Evolutionary conservation across 257 asterid species (phyloP).

Genomic region (Gentiana macrophylla): DNA sequence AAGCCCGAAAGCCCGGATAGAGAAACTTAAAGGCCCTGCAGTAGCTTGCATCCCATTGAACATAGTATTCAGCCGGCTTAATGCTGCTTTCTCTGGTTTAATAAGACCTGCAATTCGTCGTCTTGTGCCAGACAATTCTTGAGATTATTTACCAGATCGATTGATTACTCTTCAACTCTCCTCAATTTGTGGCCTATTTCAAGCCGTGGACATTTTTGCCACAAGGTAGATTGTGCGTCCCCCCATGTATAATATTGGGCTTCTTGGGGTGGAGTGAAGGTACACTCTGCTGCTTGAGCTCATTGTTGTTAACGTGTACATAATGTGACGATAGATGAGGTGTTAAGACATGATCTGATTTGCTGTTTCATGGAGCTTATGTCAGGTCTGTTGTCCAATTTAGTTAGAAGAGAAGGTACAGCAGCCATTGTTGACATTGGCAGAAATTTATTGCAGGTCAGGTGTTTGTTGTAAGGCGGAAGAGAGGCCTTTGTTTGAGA

Average conservation of each 20-base stretch:
- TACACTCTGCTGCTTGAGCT: constrained; percentile 11
- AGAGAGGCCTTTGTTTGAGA: too few species aligned
- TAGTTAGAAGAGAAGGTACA: constrained; percentile 10
- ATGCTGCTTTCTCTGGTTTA: constrained; percentile 40
- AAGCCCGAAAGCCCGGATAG: constrained; percentile 33
- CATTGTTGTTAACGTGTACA: constrained; percentile 21
- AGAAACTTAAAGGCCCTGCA: constrained; percentile 46
- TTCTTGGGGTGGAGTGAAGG: constrained; percentile 14
- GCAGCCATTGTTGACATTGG: constrained; percentile 7
- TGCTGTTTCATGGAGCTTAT: constrained; percentile 15
- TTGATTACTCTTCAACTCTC: constrained; percentile 5
- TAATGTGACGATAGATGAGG: constrained; percentile 40
- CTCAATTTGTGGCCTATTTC: constrained; percentile 13
- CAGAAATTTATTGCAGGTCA: constrained; percentile 2
- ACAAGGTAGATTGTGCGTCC: constrained; percentile 16
- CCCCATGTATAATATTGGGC: constrained; percentile 27
- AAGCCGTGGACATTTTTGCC: constrained; percentile 25
- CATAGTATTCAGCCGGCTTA: constrained; percentile 56
- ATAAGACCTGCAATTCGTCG: constrained; percentile 25
- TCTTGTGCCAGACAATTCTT: constrained; percentile 14
- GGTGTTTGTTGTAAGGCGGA: not conserved
- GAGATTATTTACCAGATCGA: constrained; percentile 12
- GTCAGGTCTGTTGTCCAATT: constrained; percentile 14
- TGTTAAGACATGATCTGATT: constrained; percentile 23
- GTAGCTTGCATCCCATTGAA: constrained; percentile 66